Evolutionary conservation across 2,329 filamentous ascomycete genomes (phyloP), one percentile per base, ranked within the genome.

Genomic region (Chaetoscypha palmicola): DNA sequence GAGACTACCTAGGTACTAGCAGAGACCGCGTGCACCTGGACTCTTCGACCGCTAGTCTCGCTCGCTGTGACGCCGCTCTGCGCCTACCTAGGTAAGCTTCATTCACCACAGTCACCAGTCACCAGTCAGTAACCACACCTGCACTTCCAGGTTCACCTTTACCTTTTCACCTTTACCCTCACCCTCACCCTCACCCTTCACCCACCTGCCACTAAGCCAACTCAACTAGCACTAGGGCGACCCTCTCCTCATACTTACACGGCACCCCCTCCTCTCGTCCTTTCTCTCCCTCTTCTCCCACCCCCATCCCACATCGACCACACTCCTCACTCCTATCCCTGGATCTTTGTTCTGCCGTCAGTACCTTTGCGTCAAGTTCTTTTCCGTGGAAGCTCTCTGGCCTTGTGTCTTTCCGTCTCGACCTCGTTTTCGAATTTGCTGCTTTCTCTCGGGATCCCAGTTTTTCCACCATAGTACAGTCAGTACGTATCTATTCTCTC

Each of bases 391-490:
- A 59, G 57, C 57, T 51, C 17, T 55, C 55, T n/a, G 56, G 54
- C 56, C 58, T 58, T 48, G 53, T 51, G 58, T 60, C 55, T 54
- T 60, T 61, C 58, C 53, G 55, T 61, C 55, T 59, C 58, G 58
- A 55, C 53, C 54, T 56, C 59, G 54, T 62, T 63, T 54, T 58
- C 56, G 54, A 58, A 58, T 62, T 64, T 54, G 38, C 56, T 56
- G 53, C 52, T 57, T 60, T 46, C 50, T 46, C 41, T 48, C 53
- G 47, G 51, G 54, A 51, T 53, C 43, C 47, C 48, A 53, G 49
- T 50, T 58, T 57, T 59, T 51, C 46, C 43, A 52, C 46, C 54
- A 57, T 41, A 41, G 39, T 41, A 26, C 26, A 34, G 26, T 26
- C 8, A 41, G 39, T 22, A 5, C 30, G n/a, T n/a, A n/a, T n/a